Base-by-base conservation (phyloP, 768 basidiomycete species). In the Lactarius hatsudake region DNA sequence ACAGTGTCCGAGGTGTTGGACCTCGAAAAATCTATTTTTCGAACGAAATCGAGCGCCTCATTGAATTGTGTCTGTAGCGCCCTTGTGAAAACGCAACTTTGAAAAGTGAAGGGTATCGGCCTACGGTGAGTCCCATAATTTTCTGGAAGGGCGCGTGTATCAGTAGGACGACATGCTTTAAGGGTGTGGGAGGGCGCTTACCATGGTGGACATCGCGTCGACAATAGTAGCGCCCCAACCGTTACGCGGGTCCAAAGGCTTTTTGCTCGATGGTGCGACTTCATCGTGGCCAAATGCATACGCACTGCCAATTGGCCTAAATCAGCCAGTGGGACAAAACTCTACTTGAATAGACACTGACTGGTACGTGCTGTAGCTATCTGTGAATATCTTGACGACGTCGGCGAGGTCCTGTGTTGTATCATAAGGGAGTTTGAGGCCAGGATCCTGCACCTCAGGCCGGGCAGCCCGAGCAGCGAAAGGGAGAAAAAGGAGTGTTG, bases 251-350 rank as follows among this genome's bases (percentile, higher is more conserved):
- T 82, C 80, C 3, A 45, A 71, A 74, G 73, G 79, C 63, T 79
- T 74, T 74, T 81, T 70, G 15, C 77, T 79, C 20, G 84, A 72
- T 0, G 87, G 87, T 6, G 78, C 75, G 23, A 89, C 75, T 61
- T 88, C 83, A 62, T 90, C 88, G 68, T 88, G 84, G 0, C 84
- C 83, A 73, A 80, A 86, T 0, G 88, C 87, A 67, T 81, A 82
- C 40, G 79, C 67, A 71, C 87, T 88, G 67, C 7, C 5, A 32
- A 13, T 23, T 2, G 12, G n/a, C 48, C 4, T 23, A 53, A 26
- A 23, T 53, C 26, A 53, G 26, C 26, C 6, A 2, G 12, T 5
- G 13, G 26, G 2, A 6, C 0, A 53, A 23, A 26, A 26, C 51
- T 26, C 10, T 53, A 23, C 51, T 53, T 13, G 23, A 15, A 28